A percentile compares a stretch with the other conserved stretches of the same genome.
Conservation (phyloP, 148 eudicot species). For the Nyssa sinensis region DNA sequence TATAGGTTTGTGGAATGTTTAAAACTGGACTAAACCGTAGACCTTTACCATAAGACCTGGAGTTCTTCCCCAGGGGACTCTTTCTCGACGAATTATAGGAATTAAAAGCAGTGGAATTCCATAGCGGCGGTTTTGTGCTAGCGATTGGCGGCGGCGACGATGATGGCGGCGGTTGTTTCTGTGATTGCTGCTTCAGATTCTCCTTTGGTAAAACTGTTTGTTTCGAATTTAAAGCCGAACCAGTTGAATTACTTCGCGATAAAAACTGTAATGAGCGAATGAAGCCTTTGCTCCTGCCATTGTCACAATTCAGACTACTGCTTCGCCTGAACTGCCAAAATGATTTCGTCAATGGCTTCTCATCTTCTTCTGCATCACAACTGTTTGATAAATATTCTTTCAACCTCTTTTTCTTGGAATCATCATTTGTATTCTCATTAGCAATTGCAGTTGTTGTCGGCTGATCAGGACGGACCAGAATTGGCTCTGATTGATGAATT, state of each 20-base stretch:
- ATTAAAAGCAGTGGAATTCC: too few relatives aligned
- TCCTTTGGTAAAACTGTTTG: too few relatives aligned
- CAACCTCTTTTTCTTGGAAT: conserved; percentile 43
- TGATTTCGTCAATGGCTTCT: conserved; percentile 32
- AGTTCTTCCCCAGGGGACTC: conserved; percentile 33
- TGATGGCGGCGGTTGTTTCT: conserved; percentile 22
- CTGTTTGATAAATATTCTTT: conserved; percentile 52
- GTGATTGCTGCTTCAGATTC: conserved; percentile 34
- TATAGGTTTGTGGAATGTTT: conserved; percentile 52
- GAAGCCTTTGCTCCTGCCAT: conserved; percentile 26
- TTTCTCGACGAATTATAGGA: too few relatives aligned
- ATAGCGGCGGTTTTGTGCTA: too few relatives aligned
- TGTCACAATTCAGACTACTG: conserved; percentile 42
- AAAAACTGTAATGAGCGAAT: conserved; percentile 37
- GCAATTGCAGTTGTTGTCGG: too few relatives aligned
- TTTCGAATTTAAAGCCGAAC: conserved; percentile 56
- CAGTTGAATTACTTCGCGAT: conserved; percentile 75
- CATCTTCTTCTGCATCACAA: conserved; percentile 35
- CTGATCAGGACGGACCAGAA: not conserved
- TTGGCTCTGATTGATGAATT: not conserved
- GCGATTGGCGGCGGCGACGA: too few relatives aligned
- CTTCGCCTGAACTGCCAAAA: conserved; percentile 59
- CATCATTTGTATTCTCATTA: conserved; percentile 12
- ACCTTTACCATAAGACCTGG: conserved; percentile 31
- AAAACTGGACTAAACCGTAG: conserved; percentile 56